Evolutionary conservation across 257 asterid species (phyloP).

Genomic region (Voacanga thouarsii): DNA sequence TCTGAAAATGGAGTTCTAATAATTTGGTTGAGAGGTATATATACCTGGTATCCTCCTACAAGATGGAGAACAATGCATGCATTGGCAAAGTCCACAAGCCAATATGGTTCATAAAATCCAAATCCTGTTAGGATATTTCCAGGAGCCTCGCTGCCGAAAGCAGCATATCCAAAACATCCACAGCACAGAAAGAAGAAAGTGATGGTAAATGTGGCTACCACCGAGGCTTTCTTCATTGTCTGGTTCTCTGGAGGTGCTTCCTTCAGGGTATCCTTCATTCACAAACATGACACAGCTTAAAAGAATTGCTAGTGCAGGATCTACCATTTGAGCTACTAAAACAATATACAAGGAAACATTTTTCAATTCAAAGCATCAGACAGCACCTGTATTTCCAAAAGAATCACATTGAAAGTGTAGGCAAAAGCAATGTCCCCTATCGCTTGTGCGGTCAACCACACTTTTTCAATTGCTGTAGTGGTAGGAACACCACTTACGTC

Average conservation of each 20-base stretch:
- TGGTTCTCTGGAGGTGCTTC: constrained; percentile 58
- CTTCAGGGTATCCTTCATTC: constrained; percentile 53
- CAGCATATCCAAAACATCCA: constrained; percentile 72
- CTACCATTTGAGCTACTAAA: background rate
- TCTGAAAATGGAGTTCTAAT: background rate
- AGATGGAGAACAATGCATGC: constrained; percentile 61
- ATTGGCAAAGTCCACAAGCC: constrained; percentile 70
- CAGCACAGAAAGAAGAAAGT: constrained; percentile 59
- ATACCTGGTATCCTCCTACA: constrained; percentile 67
- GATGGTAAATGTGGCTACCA: constrained; percentile 34
- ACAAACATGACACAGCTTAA: background rate
- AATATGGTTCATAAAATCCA: constrained; percentile 68
- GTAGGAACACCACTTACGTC: constrained; percentile 14
- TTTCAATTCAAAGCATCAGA: background rate
- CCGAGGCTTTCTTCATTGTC: constrained; percentile 71
- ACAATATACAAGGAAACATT: background rate
- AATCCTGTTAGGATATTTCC: constrained; percentile 72
- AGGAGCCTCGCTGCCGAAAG: constrained; percentile 58
- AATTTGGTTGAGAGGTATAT: background rate
- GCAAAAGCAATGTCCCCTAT: constrained; percentile 76
- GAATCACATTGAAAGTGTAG: constrained; percentile 58
- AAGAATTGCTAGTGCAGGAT: background rate
- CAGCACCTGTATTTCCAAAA: constrained; percentile 65
- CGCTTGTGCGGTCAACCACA: constrained; percentile 65
- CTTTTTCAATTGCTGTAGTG: constrained; percentile 31